Percentiles rank a stretch among this genome's conserved stretches.
Conservation (phyloP, 129 eudicot genomes). For the Rutidosis leptorrhynchoides region DNA sequence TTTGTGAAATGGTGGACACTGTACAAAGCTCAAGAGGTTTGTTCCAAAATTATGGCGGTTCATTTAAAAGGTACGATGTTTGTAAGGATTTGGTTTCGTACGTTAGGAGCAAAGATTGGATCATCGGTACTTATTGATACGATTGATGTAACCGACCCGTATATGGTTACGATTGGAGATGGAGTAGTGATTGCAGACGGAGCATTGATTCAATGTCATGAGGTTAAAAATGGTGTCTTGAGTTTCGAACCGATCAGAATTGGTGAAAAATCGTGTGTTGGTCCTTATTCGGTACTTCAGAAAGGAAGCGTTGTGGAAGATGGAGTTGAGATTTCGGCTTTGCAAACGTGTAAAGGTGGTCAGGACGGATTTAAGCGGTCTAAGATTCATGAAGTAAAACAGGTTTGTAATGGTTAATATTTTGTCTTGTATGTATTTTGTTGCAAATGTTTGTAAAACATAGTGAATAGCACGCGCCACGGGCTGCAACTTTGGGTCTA, state of each 20-base stretch:
- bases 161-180: conserved; percentile 47
- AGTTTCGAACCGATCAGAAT: conserved; percentile 39
- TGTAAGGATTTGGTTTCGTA: conserved; percentile 40
- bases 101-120: conserved; percentile 55
- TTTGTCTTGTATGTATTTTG: background rate
- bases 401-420: conserved; percentile 30
- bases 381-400: conserved; percentile 13
- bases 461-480: background rate
- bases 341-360: conserved; percentile 37
- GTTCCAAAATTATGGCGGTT: conserved; percentile 39
- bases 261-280: conserved; percentile 38
- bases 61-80: conserved; percentile 57
- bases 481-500: too few relatives aligned
- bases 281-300: conserved; percentile 40
- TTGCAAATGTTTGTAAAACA: too few relatives aligned
- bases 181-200: conserved; percentile 61
- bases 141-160: conserved; percentile 53
- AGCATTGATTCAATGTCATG: conserved; percentile 53
- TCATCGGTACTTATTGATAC: conserved; percentile 49
- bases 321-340: conserved; percentile 34
- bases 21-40: conserved; percentile 48
- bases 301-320: conserved; percentile 42
- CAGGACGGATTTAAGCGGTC: conserved; percentile 6
- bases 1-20: conserved; percentile 66
- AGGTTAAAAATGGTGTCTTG: conserved; percentile 51